Evolutionary conservation across 2,329 filamentous ascomycete species (phyloP).

Genomic region (Diaporthe vaccinii): DNA sequence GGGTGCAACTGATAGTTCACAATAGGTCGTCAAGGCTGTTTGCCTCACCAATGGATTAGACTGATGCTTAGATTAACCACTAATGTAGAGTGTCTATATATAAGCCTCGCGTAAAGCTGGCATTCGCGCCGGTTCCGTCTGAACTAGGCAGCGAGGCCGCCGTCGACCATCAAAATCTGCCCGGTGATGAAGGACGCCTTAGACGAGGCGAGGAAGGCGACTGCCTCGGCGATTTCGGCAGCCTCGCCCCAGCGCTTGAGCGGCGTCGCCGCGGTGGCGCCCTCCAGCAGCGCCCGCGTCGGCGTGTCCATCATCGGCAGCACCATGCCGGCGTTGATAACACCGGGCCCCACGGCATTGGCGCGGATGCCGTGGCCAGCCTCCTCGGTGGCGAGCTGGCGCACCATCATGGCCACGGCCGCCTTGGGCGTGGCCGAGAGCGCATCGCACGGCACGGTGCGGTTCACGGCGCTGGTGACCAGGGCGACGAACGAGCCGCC

Average conservation of each 20-base stretch:
- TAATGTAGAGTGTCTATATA: slow-evolving; percentile 2
- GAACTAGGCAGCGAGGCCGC: slow-evolving; percentile 37
- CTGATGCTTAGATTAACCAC: neutral
- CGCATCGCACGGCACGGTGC: slow-evolving; percentile 21
- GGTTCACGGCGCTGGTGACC: slow-evolving; percentile 14
- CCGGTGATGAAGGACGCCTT: slow-evolving; percentile 44
- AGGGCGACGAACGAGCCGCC: slow-evolving; percentile 30
- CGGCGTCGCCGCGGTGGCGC: slow-evolving; percentile 41
- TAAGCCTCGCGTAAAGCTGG: neutral
- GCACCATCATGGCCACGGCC: slow-evolving; percentile 17
- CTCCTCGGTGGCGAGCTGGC: slow-evolving; percentile 33
- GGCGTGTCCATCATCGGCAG: slow-evolving; percentile 21
- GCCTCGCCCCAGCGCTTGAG: slow-evolving; percentile 45
- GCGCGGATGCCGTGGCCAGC: slow-evolving; percentile 13
- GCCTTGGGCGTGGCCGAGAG: slow-evolving; percentile 19
- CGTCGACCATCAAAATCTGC: slow-evolving; percentile 44
- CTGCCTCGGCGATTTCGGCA: slow-evolving; percentile 42
- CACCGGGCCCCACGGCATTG: slow-evolving; percentile 1
- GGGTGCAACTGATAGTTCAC: neutral
- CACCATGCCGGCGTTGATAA: slow-evolving; percentile 28
- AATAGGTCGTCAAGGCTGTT: neutral
- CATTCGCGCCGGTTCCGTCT: neutral
- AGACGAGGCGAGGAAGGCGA: slow-evolving; percentile 43
- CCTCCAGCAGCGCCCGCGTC: slow-evolving; percentile 39
- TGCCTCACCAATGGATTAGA: neutral